These are phyloP conservation scores for Fistulina hepatica DNA, from an alignment of 1,284 basidiomycete genomes.

Conservation along the genomic window DNA sequence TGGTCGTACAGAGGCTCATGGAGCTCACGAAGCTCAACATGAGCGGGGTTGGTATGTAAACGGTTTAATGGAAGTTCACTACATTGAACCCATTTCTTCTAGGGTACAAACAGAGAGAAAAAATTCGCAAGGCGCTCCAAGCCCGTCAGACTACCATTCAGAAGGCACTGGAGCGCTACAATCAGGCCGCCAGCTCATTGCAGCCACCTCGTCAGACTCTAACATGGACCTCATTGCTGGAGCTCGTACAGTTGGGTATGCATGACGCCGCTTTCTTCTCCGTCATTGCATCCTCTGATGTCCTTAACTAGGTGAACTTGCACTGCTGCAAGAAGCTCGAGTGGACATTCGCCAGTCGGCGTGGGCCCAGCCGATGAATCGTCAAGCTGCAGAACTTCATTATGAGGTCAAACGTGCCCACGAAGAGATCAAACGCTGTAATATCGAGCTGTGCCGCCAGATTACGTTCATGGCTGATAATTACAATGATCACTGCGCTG, in stretches of 20 bases:
- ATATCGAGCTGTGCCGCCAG: constrained; percentile 24
- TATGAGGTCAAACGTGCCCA: constrained; percentile 21
- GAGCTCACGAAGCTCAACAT: constrained; percentile 18
- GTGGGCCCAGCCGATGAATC: constrained; percentile 21
- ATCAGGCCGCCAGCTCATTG: constrained; percentile 16
- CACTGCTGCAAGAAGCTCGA: constrained; percentile 23
- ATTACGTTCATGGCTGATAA: constrained; percentile 23
- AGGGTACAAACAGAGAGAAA: constrained; percentile 22
- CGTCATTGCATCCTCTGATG: too few species aligned
- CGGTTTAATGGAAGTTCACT: too few species aligned
- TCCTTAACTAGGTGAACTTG: constrained; percentile 27
- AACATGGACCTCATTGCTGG: constrained; percentile 21
- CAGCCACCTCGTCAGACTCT: constrained; percentile 16
- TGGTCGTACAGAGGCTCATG: constrained; percentile 18
- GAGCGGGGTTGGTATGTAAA: constrained; percentile 12
- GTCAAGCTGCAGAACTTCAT: constrained; percentile 17
- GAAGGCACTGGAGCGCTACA: constrained; percentile 20
- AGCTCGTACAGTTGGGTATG: too few species aligned
- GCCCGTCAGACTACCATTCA: constrained; percentile 17
- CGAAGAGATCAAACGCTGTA: constrained; percentile 24
- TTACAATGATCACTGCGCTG: too few species aligned
- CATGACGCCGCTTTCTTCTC: too few species aligned
- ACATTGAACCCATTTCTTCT: neutral
- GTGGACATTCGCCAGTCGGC: constrained; percentile 18
- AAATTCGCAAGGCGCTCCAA: constrained; percentile 20